These are phyloP conservation scores for Crotalaria pallida DNA, from an alignment of 306 rosid species.

Conservation along the genomic window DNA sequence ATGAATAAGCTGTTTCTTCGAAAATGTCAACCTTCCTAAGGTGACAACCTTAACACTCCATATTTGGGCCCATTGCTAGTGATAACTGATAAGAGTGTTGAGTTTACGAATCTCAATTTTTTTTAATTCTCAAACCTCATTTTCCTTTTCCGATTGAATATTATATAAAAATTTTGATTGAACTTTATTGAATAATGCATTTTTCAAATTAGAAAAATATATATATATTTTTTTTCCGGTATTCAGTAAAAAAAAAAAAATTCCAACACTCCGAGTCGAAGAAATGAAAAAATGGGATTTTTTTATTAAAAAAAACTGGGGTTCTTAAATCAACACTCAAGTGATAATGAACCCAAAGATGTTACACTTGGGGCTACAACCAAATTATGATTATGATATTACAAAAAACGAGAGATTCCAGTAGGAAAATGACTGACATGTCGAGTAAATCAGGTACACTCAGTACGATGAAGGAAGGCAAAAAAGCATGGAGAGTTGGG, in stretches of 20 bases:
- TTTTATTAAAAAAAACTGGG: no score
- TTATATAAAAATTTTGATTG: no score
- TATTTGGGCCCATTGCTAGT: conserved; percentile 4
- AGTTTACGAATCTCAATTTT: no score
- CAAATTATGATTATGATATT: not conserved
- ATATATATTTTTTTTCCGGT: no score
- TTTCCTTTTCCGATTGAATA: no score
- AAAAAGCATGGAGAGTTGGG: conserved; percentile 14
- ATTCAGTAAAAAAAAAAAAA: no score
- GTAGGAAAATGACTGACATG: not conserved
- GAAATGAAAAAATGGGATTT: no score
- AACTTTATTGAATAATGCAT: no score
- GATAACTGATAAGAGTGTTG: conserved; percentile 1
- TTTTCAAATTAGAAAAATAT: no score
- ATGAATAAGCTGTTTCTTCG: not conserved
- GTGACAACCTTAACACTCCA: not conserved
- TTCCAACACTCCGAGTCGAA: no score
- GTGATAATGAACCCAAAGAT: not conserved
- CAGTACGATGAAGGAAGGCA: not conserved
- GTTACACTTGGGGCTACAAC: not conserved
- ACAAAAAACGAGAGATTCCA: not conserved
- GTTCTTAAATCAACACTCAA: no score
- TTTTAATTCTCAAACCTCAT: no score
- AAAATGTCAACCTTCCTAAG: not conserved
- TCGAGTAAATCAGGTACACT: not conserved